A percentile compares a stretch with the other conserved stretches of the same genome.
Evolutionary conservation across 2,329 filamentous ascomycete genomes (phyloP).

Genomic region (Paecilomyces niveus): DNA sequence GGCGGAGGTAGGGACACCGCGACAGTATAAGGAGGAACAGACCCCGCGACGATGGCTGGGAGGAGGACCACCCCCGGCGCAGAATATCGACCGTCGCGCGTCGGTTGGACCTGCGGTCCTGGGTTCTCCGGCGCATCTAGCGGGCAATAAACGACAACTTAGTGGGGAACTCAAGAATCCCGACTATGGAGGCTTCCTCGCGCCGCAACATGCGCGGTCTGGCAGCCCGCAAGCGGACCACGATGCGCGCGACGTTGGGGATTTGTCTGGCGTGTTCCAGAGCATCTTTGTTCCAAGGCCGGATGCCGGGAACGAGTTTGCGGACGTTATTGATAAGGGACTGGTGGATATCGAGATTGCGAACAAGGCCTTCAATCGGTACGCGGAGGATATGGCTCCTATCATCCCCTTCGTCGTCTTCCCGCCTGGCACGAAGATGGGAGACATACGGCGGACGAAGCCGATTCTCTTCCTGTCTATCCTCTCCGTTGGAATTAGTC

Average conservation of each 20-base stretch:
- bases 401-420: slow-evolving; percentile 55
- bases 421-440: slow-evolving; percentile 46
- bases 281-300: slow-evolving; percentile 7
- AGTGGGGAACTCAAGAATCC: slow-evolving; percentile 22
- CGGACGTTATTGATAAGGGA: slow-evolving; percentile 43
- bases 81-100: not conserved
- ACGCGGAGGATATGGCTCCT: slow-evolving; percentile 46
- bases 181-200: slow-evolving; percentile 6
- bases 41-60: slow-evolving; percentile 26
- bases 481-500: slow-evolving; percentile 47
- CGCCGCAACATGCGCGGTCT: slow-evolving; percentile 10
- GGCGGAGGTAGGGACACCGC: slow-evolving; percentile 16
- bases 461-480: slow-evolving; percentile 55
- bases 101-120: slow-evolving; percentile 2
- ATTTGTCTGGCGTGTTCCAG: not conserved
- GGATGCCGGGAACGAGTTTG: slow-evolving; percentile 22
- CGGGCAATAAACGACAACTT: slow-evolving; percentile 24
- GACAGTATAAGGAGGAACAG: slow-evolving; percentile 34
- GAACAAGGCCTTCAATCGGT: slow-evolving; percentile 51
- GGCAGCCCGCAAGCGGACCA: not conserved
- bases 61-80: slow-evolving; percentile 5
- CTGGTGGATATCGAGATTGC: slow-evolving; percentile 48
- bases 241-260: slow-evolving; percentile 12
- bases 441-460: slow-evolving; percentile 50
- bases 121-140: slow-evolving; percentile 6